Evolutionary conservation across 2,329 filamentous ascomycete genomes (phyloP), one percentile per base, ranked within the genome.

Genomic region (Cladophialophora chaetospira): DNA sequence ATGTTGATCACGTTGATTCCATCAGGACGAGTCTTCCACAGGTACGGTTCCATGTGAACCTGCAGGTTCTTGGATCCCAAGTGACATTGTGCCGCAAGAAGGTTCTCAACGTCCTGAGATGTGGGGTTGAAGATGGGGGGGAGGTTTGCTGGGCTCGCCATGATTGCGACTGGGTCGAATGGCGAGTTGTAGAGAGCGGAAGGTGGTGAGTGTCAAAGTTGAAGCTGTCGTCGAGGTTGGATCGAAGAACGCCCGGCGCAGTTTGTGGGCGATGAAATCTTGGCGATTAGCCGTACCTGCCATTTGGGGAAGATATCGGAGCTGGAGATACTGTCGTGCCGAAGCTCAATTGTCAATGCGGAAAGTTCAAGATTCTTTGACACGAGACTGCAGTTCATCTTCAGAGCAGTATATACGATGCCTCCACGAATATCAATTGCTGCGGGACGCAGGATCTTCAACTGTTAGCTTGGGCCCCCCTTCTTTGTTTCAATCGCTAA

Each of bases 1-100:
- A 99, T 91, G 88, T 99, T 99, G 80, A 99, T 85, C 69, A 99
- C 86, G 79, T 99, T 99, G 83, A 99, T 88, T 81, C 94, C 94
- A 73, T 99, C 95, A 68, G 91, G 88, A 76, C 94, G 90, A 78
- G 91, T 96, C 89, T 99, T 99, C 93, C 93, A 99, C 75, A 99
- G 88, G 85, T 99, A 99, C 70, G 91, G 89, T 82, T 96, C 91
- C 91, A 97, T 97, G 85, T 97, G 92, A 76, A 95, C 90, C 86
- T 97, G 94, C 73, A 99, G 79, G 87, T 99, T 99, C 90, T 97
- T 97, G 81, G 88, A 91, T 73, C 94, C 94, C 72, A 97, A 86
- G 82, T 99, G 95, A 81, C 83, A 86, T 83, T 97, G 92, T 73
- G 95, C 92, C 75, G 92, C 89, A 72, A 99, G 89, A 75, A 99